phyloP scores from a whole-genome alignment of 2,329 filamentous ascomycete genomes.

The Eurotiales sp. region DNA sequence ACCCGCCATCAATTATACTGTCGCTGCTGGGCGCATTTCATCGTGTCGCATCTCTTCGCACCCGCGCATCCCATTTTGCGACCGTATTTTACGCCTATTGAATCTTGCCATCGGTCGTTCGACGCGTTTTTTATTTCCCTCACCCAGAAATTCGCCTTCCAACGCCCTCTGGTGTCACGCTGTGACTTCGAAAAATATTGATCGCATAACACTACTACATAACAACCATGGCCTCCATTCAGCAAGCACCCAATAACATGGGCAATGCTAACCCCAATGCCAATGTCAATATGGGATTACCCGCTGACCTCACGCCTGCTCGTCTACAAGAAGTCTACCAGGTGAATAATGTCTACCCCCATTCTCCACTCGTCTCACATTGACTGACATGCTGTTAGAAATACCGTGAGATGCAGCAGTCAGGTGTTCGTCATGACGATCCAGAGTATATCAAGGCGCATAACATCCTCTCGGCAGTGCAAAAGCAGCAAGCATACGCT shows the following conservation, averaged over 20 bases:
- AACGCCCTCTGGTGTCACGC: not conserved
- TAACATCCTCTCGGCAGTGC: conserved; percentile 68
- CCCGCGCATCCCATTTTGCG: conserved; percentile 4
- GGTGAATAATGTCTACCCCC: conserved; percentile 30
- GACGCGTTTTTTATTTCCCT: conserved; percentile 21
- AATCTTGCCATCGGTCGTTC: conserved; percentile 14
- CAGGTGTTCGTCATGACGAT: conserved; percentile 74
- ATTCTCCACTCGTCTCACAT: conserved; percentile 7
- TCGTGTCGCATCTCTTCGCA: conserved; percentile 6
- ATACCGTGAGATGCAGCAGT: conserved; percentile 82
- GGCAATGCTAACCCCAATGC: conserved; percentile 58
- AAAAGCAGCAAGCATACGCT: conserved; percentile 59
- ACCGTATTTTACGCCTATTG: not conserved
- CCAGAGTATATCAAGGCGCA: conserved; percentile 84
- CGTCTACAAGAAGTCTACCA: conserved; percentile 70
- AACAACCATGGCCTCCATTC: conserved; percentile 72
- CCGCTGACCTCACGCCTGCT: conserved; percentile 67
- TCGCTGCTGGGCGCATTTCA: conserved; percentile 12
- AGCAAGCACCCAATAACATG: conserved; percentile 34
- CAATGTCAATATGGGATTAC: conserved; percentile 60
- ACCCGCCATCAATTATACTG: not conserved
- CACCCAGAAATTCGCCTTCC: not conserved
- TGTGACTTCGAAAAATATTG: conserved; percentile 1
- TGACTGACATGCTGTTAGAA: conserved; percentile 58
- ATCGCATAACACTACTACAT: conserved; percentile 5